Base-by-base conservation (phyloP, 805 yeast species). In the Grigorovia yakushimaensis region DNA sequence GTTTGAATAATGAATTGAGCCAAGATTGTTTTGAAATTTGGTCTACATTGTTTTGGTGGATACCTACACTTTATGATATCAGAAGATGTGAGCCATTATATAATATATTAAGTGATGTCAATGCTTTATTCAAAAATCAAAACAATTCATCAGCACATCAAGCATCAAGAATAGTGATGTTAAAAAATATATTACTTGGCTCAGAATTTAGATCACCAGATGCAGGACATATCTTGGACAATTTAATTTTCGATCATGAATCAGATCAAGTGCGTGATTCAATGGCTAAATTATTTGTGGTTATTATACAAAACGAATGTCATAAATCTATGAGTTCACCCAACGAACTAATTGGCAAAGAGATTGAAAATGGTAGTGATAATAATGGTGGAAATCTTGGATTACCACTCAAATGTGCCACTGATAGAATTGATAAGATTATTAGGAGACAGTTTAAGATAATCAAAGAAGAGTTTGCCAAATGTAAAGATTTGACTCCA, bases 21-120 rank as follows among this genome's bases (percentile, higher is more conserved):
- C 94, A 88, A 4, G 94, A 89, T 35, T 82, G 81, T 2, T 65
- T 73, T 39, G 76, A 73, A 20, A 79, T 85, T 42, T 93, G 97
- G 97, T 72, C 73, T 35, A 74, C 88, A 0, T 77, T 87, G 45
- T 70, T 82, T 5, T 82, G 87, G 83, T 83, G 88, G 84, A 58
- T 79, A 1, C 84, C 88, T 0, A 64, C 78, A 0, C 81, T 77
- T 54, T 69, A 79, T 39, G 94, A 86, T 61, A 54, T 73, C 44
- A 76, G 96, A 59, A 73, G 96, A 49, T 74, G 78, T 47, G 79
- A 82, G 11, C 72, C 73, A n/a, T 60, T 84, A 2, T 64, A 72
- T 24, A 59, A 67, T 33, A 65, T 67, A 8, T 65, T 84, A 11
- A 61, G 74, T 23, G 64, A 73, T 22, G 72, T 81, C 44, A 64